Base-by-base conservation (phyloP, 805 yeast genomes). In the Metschnikowia shivogae region DNA sequence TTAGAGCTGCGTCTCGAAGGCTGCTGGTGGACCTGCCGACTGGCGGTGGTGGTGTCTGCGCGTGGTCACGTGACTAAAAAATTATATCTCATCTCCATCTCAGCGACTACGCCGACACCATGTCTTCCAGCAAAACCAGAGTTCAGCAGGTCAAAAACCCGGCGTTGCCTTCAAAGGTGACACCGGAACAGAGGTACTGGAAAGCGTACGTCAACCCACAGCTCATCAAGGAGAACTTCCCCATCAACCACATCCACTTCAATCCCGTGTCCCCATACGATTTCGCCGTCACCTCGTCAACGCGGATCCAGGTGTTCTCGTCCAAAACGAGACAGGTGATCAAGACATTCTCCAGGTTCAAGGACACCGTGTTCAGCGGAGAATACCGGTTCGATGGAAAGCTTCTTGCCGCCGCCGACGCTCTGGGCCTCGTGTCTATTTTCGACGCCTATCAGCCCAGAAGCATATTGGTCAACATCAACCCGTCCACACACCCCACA, bases 111-210 rank as follows among this genome's bases (percentile, higher is more conserved):
- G 11, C 33, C 22, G 11, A 6, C n/a, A 19, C 33, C 34, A 89
- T 89, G 97, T 86, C 96, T 0, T 78, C 95, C 5, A 70, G 75
- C 14, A 73, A 77, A 59, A 84, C 81, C 50, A 76, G 88, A 62
- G 76, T 88, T 7, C 72, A 77, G 24, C 82, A 81, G 26, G 77
- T 76, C 27, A 76, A 87, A 60, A 81, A 80, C 49, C 86, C 96
- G 1, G 81, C 86, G 1, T 75, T 88, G 41, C 95, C 96, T 3
- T 81, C 86, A 9, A 85, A 82, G 58, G 83, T 90, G 1, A 88
- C 96, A 0, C 92, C 97, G 1, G 98, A 92, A 54, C 95, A 89
- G 59, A 76, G 95, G 55, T 92, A 86, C 68, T 93, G 98, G 98
- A 75, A 95, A 56, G 86, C 89, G 6, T 90, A 84, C 63, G 67